Conservation (phyloP, 176 grass and related monocot genomes). For the Pontederia crassipes region DNA sequence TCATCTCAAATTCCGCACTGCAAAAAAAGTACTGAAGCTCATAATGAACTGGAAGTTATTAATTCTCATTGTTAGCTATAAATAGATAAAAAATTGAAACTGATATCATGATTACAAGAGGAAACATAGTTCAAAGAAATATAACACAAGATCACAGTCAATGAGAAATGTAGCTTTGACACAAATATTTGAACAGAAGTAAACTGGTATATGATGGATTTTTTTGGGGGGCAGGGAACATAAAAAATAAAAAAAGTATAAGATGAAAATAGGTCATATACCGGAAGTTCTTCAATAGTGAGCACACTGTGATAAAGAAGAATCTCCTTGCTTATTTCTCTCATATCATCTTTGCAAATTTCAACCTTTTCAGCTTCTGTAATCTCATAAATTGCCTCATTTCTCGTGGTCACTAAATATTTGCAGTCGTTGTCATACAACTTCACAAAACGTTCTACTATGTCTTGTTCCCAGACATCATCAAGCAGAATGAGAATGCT, state of each 20-base stretch:
- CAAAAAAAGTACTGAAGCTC: too few species aligned
- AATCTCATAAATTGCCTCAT: constrained; percentile 63
- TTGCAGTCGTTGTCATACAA: constrained; percentile 64
- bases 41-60: too few species aligned
- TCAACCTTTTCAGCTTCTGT: constrained; percentile 60
- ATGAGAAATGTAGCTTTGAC: too few species aligned
- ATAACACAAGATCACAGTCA: too few species aligned
- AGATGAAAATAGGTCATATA: constrained; percentile 18
- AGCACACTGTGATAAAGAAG: constrained; percentile 63
- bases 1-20: too few species aligned
- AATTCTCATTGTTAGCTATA: too few species aligned
- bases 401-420: constrained; percentile 68
- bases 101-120: too few species aligned
- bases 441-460: constrained; percentile 54
- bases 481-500: constrained; percentile 60
- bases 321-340: constrained; percentile 68
- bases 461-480: constrained; percentile 83
- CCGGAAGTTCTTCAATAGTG: constrained; percentile 43
- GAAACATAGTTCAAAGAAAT: too few species aligned
- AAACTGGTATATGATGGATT: neutral
- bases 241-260: too few species aligned
- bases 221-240: too few species aligned
- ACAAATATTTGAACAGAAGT: too few species aligned
- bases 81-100: too few species aligned
- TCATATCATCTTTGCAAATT: constrained; percentile 74